Conservation (phyloP, 2,329 filamentous ascomycete species). For the Albophoma yamanashiensis region DNA sequence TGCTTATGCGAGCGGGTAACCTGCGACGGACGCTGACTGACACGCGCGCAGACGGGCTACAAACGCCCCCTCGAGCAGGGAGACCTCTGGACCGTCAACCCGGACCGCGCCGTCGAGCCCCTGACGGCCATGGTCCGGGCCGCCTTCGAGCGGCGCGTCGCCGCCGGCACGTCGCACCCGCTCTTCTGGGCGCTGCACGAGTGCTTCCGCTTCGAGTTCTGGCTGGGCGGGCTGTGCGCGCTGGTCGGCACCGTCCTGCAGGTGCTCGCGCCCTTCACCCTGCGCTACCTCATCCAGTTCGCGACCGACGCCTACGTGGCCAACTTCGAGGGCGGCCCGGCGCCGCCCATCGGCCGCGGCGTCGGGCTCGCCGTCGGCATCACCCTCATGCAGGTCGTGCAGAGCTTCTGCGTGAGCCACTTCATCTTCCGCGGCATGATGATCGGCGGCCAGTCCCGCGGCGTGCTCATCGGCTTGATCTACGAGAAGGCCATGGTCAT, state of each 20-base stretch:
- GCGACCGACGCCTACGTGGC: constrained; percentile 70
- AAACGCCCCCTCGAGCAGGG: constrained; percentile 70
- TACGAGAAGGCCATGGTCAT: constrained; percentile 90
- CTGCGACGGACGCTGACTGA: neutral
- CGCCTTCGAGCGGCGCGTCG: constrained; percentile 59
- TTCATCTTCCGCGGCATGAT: constrained; percentile 92
- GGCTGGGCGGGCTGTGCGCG: constrained; percentile 70
- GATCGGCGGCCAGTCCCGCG: constrained; percentile 74
- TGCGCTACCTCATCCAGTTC: constrained; percentile 81
- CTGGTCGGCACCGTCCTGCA: constrained; percentile 64
- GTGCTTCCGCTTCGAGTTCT: constrained; percentile 75
- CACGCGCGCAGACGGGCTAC: constrained; percentile 57
- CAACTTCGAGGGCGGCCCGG: constrained; percentile 31
- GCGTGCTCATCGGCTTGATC: constrained; percentile 72
- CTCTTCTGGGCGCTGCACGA: constrained; percentile 77
- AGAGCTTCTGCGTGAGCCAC: constrained; percentile 75
- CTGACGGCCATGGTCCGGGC: constrained; percentile 56
- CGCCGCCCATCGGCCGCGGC: constrained; percentile 62
- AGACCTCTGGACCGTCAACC: constrained; percentile 86
- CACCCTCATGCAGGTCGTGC: constrained; percentile 72
- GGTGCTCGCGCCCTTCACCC: constrained; percentile 73
- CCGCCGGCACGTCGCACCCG: constrained; percentile 59
- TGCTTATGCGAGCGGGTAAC: neutral
- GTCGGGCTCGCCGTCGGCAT: constrained; percentile 79
- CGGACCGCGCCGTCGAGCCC: constrained; percentile 59